Evolutionary conservation across 2,329 filamentous ascomycete genomes (phyloP), one percentile per base, ranked within the genome.

Genomic region (Dactylellina sp.): DNA sequence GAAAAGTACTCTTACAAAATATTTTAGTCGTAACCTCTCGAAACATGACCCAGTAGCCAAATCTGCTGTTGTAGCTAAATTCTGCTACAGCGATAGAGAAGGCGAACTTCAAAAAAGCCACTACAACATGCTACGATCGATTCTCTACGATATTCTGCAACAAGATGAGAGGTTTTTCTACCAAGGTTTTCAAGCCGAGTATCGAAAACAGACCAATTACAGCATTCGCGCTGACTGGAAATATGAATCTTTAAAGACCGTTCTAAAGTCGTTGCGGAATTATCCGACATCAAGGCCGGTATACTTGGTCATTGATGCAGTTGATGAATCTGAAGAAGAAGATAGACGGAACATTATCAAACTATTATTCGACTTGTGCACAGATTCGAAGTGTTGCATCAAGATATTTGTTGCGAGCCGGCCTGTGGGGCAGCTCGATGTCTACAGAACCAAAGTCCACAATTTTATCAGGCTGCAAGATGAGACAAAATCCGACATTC

Each of bases 71-170:
- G 42, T 76, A 25, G 57, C 74, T n/a, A 56, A 35, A 5, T 76
- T 76, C 14, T 76, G 74, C 44, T 76, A 66, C 59, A 74, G 55
- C n/a, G 24, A 52, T 6, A 52, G 72, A 20, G 75, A 64, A 2
- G 66, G 65, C 5, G 39, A 39, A 16, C 44, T 55, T 2, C 49
- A 76, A 44, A 76, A 25, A 1, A 76, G 47, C 24, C 59, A 74
- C 24, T 37, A 32, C 3, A 39, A 35, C n/a, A 76, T 76, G 75
- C 66, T 76, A 14, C 72, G 49, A 16, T 66, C 72, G 9, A 52
- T 76, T 35, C 47, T 76, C 0, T 75, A 52, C 20, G 46, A 75
- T 28, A 72, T 76, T 22, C 24, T 52, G 5, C 25, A 49, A n/a
- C 25, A 49, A 0, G 11, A 71, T 18, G 53, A 75, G 18, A n/a